Conservation (phyloP, 768 basidiomycete species). For the Calocera cornea region DNA sequence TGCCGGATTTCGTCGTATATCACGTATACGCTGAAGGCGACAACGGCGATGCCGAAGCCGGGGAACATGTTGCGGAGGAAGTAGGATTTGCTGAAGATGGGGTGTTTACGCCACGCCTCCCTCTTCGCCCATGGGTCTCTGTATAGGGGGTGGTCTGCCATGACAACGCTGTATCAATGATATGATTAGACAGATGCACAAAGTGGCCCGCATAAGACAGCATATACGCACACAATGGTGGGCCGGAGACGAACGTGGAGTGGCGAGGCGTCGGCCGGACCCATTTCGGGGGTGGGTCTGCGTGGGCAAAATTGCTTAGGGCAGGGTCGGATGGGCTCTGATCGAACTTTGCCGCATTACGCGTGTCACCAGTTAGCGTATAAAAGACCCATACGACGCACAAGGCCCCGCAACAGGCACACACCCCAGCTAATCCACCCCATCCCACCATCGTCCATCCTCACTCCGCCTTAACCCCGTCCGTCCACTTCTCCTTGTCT, state of each 20-base stretch:
- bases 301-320: not conserved
- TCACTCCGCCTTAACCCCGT: not conserved
- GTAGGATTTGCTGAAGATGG: slow-evolving; percentile 71
- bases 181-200: not conserved
- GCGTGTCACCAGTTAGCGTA: slow-evolving; percentile 4
- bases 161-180: slow-evolving; percentile 19
- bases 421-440: not conserved
- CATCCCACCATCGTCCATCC: not conserved
- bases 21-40: slow-evolving; percentile 85
- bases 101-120: slow-evolving; percentile 83
- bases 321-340: not conserved
- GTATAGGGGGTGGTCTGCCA: slow-evolving; percentile 58
- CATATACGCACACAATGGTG: not conserved
- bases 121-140: slow-evolving; percentile 91
- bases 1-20: slow-evolving; percentile 53
- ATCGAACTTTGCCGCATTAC: slow-evolving; percentile 10
- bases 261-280: not conserved
- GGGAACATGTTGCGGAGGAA: slow-evolving; percentile 90
- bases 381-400: not conserved
- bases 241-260: not conserved
- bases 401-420: not conserved
- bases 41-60: slow-evolving; percentile 85
- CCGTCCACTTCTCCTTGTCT: not conserved
- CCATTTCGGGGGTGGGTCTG: not conserved
- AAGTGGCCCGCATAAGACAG: not conserved